Evolutionary conservation across 2,329 filamentous ascomycete species (phyloP), one percentile per base, ranked within the genome.

Genomic region (Ophiocordyceps camponoti-rufipedis): DNA sequence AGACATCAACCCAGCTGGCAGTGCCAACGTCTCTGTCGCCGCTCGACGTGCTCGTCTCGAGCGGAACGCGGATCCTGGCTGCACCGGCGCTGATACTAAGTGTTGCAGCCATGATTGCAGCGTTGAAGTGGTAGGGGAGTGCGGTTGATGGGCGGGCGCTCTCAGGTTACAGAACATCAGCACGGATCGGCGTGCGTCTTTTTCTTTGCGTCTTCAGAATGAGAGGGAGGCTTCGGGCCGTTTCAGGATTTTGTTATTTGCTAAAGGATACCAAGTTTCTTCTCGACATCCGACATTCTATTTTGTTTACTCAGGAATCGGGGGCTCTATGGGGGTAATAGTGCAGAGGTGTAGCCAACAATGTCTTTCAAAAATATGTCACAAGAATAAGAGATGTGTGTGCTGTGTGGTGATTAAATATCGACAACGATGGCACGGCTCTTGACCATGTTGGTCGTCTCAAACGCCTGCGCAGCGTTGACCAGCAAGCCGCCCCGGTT

Each of bases 401-500:
- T 28, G 11, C 6, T 41, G 9, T 23, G 8, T 18, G 40, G 2
- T 10, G 18, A 16, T 47, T 28, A 62, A 23, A 62, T 58, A 40
- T 62, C 60, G 28, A 65, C 58, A 1, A 64, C 57, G 11, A 63
- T 52, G 7, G 60, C 59, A 28, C 62, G 52, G 41, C 63, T 70
- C 28, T 63, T 65, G 39, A 72, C 55, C 49, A 61, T 67, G 2
- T 70, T 71, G 1, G 71, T 68, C 48, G 69, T 70, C 11, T 70
- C 68, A 50, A 71, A 61, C 64, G 74, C 72, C 53, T 75, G 71
- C 1, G 66, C 68, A 1, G 73, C 74, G 51, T 78, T 78, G 29
- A 77, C 66, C 64, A 78, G 65, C 28, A 76, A 49, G 9, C 66
- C 63, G 14, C 71, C 70, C 33, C 66, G 60, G 47, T 69, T 69